A percentile compares a stretch with the other conserved stretches of the same genome.
These are phyloP conservation scores for Fusarium palustre DNA, from an alignment of 2,329 filamentous ascomycete species.

Conservation along the genomic window DNA sequence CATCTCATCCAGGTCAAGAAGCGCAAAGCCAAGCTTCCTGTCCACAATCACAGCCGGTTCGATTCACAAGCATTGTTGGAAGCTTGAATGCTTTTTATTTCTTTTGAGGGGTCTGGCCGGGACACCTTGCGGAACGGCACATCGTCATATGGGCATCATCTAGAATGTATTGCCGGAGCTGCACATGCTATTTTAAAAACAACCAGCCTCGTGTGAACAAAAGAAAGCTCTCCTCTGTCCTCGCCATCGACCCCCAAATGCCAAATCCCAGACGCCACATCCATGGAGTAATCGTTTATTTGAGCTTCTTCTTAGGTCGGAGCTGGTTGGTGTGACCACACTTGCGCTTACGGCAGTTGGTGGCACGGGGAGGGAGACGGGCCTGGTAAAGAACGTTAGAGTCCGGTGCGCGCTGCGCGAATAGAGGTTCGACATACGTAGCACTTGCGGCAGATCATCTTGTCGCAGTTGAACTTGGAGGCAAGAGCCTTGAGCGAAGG, in stretches of 20 bases:
- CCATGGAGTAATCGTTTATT: slow-evolving; percentile 65
- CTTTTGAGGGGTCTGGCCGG: slow-evolving; percentile 38
- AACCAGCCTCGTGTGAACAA: slow-evolving; percentile 54
- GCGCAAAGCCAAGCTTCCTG: not conserved
- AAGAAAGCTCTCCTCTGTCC: slow-evolving; percentile 51
- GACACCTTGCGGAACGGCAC: slow-evolving; percentile 38
- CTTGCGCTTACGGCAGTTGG: slow-evolving; percentile 99
- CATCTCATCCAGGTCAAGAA: not conserved
- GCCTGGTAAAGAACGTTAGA: slow-evolving; percentile 57
- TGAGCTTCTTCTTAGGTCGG: slow-evolving; percentile 99
- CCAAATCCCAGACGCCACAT: slow-evolving; percentile 61
- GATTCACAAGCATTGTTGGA: slow-evolving; percentile 15
- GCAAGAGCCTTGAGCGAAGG: slow-evolving; percentile 98
- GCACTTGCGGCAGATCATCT: slow-evolving; percentile 99
- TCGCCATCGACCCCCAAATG: slow-evolving; percentile 54
- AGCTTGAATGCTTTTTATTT: slow-evolving; percentile 42
- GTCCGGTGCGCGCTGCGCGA: not conserved
- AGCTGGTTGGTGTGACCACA: slow-evolving; percentile 99
- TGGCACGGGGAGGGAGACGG: slow-evolving; percentile 95
- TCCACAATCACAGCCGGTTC: not conserved
- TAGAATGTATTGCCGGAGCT: slow-evolving; percentile 55
- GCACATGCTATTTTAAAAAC: slow-evolving; percentile 57
- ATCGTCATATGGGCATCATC: slow-evolving; percentile 51
- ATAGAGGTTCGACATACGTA: slow-evolving; percentile 74
- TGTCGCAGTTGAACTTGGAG: slow-evolving; percentile 99